These are phyloP conservation scores for Gossypium thurberi DNA, from an alignment of 345 rosid species.

Conservation along the genomic window DNA sequence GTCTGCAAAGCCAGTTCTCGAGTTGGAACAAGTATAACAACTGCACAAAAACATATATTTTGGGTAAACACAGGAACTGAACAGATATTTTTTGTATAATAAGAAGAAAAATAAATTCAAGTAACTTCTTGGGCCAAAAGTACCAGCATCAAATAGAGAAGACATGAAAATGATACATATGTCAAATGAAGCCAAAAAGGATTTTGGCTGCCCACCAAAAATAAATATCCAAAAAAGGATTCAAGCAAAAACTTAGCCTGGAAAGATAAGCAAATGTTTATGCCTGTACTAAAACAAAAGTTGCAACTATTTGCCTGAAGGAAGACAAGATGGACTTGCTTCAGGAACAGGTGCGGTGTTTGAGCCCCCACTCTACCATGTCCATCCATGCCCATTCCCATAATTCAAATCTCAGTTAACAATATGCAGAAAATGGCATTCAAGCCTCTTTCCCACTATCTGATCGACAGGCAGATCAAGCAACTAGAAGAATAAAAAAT, in stretches of 20 bases:
- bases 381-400: background rate
- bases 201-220: background rate
- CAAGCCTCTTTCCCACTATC: background rate
- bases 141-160: background rate
- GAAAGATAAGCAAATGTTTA: background rate
- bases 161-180: background rate
- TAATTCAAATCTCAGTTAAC: background rate
- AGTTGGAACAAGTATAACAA: constrained; percentile 91
- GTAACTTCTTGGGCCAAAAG: background rate
- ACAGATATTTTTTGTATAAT: background rate
- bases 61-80: background rate
- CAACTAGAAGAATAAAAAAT: background rate
- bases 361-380: background rate
- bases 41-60: constrained; percentile 32
- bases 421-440: background rate
- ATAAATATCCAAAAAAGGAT: background rate
- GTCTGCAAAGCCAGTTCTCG: constrained; percentile 99
- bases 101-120: background rate
- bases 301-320: background rate
- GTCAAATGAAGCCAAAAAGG: background rate
- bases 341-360: background rate
- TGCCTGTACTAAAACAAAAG: background rate
- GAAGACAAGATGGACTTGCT: background rate
- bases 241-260: background rate
- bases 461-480: background rate